Evolutionary conservation across 2,329 filamentous ascomycete genomes (phyloP).

Genomic region (Lecanicillium sp.): DNA sequence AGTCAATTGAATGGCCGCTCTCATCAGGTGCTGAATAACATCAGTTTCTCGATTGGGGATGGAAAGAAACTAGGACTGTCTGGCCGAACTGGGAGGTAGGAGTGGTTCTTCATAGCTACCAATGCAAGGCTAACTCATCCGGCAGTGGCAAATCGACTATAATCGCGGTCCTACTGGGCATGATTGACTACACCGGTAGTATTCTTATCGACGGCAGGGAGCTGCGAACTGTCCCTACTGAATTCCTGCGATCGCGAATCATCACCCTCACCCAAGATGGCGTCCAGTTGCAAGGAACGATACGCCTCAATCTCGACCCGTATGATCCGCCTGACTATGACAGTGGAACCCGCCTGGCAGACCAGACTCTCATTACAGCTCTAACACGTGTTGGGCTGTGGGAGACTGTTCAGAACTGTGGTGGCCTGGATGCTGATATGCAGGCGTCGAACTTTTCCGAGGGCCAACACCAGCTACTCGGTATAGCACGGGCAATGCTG

Average conservation of each 20-base stretch:
- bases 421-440: slow-evolving; percentile 8
- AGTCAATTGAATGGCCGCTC: neutral
- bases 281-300: neutral
- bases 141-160: slow-evolving; percentile 6
- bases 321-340: neutral
- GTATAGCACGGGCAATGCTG: slow-evolving; percentile 14
- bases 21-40: neutral
- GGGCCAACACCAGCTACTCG: slow-evolving; percentile 10
- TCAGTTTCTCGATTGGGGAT: neutral
- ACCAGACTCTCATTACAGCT: slow-evolving; percentile 8
- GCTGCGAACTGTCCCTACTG: slow-evolving; percentile 1
- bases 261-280: slow-evolving; percentile 19
- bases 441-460: slow-evolving; percentile 5
- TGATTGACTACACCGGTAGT: slow-evolving; percentile 5
- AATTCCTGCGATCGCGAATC: slow-evolving; percentile 17
- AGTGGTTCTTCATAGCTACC: neutral
- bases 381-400: slow-evolving; percentile 9
- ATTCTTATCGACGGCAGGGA: slow-evolving; percentile 8
- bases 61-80: slow-evolving; percentile 1
- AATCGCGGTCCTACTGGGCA: neutral
- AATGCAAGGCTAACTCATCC: neutral
- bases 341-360: neutral
- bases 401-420: neutral
- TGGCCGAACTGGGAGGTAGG: slow-evolving; percentile 5
- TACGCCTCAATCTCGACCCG: slow-evolving; percentile 9